Base-by-base conservation (phyloP, 805 yeast genomes). In the Saccharomyces paradoxus region DNA sequence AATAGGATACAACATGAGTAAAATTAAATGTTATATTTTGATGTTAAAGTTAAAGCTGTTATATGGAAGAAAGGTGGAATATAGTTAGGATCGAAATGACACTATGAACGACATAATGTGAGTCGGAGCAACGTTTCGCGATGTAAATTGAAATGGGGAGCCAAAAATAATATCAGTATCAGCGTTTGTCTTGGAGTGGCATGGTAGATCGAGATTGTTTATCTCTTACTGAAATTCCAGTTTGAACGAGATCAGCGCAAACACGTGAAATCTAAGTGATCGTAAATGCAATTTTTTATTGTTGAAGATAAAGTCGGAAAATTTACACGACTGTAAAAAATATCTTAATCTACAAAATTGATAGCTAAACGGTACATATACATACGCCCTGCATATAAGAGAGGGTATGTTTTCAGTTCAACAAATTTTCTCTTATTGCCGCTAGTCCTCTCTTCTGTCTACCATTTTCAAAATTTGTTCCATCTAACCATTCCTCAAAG, bases 401-500 rank as follows among this genome's bases (percentile, higher is more conserved):
- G 41, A 32, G 27, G 27, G 27, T 5, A 5, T 3, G 27, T 26
- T 26, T 26, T 32, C 41, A 32, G 41, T 32, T 32, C 13, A 3
- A n/a, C 41, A 32, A 32, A 17, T 8, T 14, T 32, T 32, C 41
- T 32, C 41, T 32, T 32, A 32, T 32, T 32, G 41, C 13, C 4
- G 41, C 41, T 14, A 32, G 4, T 32, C 41, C 41, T 32, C 41
- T 32, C 41, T 32, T 32, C 21, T 32, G 41, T n/a, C 21, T 32
- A 14, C 41, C 41, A 32, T 32, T 14, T 14, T 32, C 41, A 32
- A 32, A 32, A 14, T 32, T 32, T 14, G 7, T 14, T 41, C 13
- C 29, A 7, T 30, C n/a, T 14, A 71, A 56, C 70, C 71, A 71
- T 27, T 29, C 24, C 27, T 60, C 60, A 37, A 67, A 61, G 12